phyloP scores from a whole-genome alignment of 2,329 filamentous ascomycete species.

The Pyricularia grisea region DNA sequence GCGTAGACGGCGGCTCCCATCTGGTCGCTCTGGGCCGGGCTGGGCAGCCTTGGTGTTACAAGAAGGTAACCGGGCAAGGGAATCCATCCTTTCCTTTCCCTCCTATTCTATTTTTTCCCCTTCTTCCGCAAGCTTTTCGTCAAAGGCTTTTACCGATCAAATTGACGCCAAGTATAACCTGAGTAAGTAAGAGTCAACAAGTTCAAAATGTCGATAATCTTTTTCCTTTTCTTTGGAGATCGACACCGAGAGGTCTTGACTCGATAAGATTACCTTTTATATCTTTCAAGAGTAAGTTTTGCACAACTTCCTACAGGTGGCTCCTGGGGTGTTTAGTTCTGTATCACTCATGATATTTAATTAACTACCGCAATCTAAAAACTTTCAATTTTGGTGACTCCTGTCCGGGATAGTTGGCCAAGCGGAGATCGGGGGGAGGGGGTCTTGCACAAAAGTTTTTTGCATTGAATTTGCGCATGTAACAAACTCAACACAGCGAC shows the following conservation, averaged over 20 bases:
- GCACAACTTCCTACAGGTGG: not conserved
- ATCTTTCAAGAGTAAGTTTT: not conserved
- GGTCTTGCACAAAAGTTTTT: not conserved
- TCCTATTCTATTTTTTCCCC: not conserved
- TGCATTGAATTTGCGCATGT: not conserved
- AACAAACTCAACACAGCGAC: not conserved
- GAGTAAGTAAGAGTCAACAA: not conserved
- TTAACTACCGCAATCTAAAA: not conserved
- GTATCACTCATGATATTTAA: not conserved
- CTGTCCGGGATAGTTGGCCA: not conserved
- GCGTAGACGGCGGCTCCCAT: not conserved
- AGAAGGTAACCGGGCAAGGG: not conserved
- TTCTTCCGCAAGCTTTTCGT: not conserved
- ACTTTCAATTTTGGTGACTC: not conserved
- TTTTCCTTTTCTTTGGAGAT: not conserved
- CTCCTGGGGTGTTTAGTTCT: not conserved
- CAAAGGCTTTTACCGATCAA: not conserved
- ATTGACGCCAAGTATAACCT: not conserved
- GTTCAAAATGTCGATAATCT: not conserved
- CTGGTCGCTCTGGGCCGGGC: not conserved
- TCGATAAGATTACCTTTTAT: not conserved
- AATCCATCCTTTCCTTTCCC: not conserved
- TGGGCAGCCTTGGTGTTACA: not conserved
- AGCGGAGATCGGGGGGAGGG: no score
- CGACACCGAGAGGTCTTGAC: not conserved